phyloP scores from a whole-genome alignment of 2,329 filamentous ascomycete genomes.

The Aspergillus thermomutatus region DNA sequence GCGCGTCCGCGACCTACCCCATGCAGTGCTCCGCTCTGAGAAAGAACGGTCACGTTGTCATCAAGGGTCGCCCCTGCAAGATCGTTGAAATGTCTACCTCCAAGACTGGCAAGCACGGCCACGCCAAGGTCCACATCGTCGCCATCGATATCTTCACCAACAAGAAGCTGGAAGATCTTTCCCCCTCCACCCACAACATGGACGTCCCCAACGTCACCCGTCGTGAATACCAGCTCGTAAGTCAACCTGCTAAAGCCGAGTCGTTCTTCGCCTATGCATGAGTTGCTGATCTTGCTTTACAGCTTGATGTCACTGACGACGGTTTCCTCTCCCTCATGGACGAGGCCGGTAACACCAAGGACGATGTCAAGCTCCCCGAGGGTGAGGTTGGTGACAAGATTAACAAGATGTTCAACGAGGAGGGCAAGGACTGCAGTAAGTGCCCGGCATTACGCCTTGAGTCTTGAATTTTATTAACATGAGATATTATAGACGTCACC shows the following conservation, averaged over 20 bases:
- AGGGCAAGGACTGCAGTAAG: slow-evolving; percentile 95
- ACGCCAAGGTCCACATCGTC: slow-evolving; percentile 99
- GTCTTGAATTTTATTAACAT: neutral
- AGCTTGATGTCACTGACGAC: slow-evolving; percentile 93
- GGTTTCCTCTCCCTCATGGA: slow-evolving; percentile 92
- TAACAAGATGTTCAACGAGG: slow-evolving; percentile 69
- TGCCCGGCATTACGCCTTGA: slow-evolving; percentile 20
- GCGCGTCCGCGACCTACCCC: slow-evolving; percentile 88
- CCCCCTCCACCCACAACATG: slow-evolving; percentile 82
- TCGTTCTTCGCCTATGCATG: neutral
- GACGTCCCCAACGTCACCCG: slow-evolving; percentile 93
- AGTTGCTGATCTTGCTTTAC: slow-evolving; percentile 3
- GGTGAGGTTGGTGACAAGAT: slow-evolving; percentile 88
- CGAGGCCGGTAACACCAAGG: slow-evolving; percentile 81
- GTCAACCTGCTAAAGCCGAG: slow-evolving; percentile 36
- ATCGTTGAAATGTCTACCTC: slow-evolving; percentile 99
- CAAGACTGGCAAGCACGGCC: slow-evolving; percentile 99
- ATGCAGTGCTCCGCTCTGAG: slow-evolving; percentile 99
- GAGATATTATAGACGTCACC: slow-evolving; percentile 65
- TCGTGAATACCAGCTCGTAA: slow-evolving; percentile 90
- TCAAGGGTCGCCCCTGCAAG: slow-evolving; percentile 99
- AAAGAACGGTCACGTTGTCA: slow-evolving; percentile 98
- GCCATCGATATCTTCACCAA: slow-evolving; percentile 98
- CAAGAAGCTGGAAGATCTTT: slow-evolving; percentile 99
- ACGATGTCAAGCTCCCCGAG: slow-evolving; percentile 91